Evolutionary conservation across 108 stramenopile genomes (phyloP).

Genomic region (Parietichytrium sp.): DNA sequence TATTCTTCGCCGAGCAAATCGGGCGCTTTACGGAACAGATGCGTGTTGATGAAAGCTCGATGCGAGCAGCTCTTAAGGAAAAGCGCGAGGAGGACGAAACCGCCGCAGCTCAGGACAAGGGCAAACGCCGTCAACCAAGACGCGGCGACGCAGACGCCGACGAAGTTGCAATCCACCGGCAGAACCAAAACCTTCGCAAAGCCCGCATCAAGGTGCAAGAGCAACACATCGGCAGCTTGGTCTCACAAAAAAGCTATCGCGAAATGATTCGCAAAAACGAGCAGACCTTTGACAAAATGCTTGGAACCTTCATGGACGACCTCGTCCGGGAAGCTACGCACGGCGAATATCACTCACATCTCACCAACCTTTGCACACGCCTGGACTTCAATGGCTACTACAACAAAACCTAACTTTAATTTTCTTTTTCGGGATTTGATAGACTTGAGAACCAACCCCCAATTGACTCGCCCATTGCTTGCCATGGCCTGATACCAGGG

Average conservation of each 20-base stretch:
- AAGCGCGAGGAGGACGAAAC: not conserved
- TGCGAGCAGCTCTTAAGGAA: not conserved
- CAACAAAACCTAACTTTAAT: constrained; percentile 15
- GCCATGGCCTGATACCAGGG: no score
- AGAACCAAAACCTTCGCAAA: not conserved
- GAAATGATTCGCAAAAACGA: constrained; percentile 42
- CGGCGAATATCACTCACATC: constrained; percentile 55
- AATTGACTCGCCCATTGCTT: no score
- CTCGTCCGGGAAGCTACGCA: constrained; percentile 30
- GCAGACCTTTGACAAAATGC: constrained; percentile 52
- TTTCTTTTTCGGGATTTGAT: no score
- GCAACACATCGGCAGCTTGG: constrained; percentile 31
- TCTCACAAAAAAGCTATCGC: constrained; percentile 45
- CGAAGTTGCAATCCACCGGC: not conserved
- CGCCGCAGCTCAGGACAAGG: not conserved
- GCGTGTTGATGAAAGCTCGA: not conserved
- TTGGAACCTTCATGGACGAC: constrained; percentile 50
- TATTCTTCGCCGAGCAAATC: constrained; percentile 58
- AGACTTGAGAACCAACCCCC: no score
- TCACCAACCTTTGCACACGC: constrained; percentile 56
- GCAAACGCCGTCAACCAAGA: not conserved
- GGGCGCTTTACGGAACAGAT: not conserved
- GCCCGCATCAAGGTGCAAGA: not conserved
- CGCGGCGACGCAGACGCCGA: not conserved
- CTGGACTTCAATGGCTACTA: constrained; percentile 63